Percentiles rank a stretch among this genome's conserved stretches.
These are phyloP conservation scores for Solioccasus polychromus DNA, from an alignment of 768 basidiomycete genomes.

Conservation along the genomic window DNA sequence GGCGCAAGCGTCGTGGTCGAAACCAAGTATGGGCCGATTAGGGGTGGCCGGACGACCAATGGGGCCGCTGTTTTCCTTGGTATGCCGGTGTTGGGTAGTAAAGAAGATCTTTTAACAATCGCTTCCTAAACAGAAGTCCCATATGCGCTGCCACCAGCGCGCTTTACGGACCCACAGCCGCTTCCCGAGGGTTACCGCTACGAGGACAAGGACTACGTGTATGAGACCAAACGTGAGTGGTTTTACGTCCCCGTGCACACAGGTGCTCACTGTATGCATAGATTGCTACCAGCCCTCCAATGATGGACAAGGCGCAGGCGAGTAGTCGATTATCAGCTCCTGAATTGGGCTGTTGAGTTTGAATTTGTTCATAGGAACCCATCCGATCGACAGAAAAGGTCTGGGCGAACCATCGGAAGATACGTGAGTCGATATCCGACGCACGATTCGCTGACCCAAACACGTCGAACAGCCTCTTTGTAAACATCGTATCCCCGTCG, in stretches of 20 bases:
- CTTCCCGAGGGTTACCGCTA: conserved; percentile 57
- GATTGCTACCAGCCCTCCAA: conserved; percentile 60
- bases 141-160: conserved; percentile 60
- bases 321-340: background rate
- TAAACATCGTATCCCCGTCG: conserved; percentile 61
- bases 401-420: conserved; percentile 67
- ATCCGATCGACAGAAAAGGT: conserved; percentile 59
- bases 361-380: conserved; percentile 33
- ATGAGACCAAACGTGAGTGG: conserved; percentile 52
- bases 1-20: conserved; percentile 29
- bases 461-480: conserved; percentile 60
- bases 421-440: conserved; percentile 45
- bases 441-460: no score
- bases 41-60: conserved; percentile 57
- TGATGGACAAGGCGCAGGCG: conserved; percentile 59
- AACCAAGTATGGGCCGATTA: conserved; percentile 56
- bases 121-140: conserved; percentile 59
- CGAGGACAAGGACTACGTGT: conserved; percentile 54
- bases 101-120: no score
- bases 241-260: no score
- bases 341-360: background rate
- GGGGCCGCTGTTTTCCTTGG: conserved; percentile 65
- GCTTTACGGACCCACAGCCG: conserved; percentile 63
- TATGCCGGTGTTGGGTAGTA: conserved; percentile 24
- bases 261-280: no score